phyloP scores from a whole-genome alignment of 805 yeast genomes.

The Candida takata region DNA sequence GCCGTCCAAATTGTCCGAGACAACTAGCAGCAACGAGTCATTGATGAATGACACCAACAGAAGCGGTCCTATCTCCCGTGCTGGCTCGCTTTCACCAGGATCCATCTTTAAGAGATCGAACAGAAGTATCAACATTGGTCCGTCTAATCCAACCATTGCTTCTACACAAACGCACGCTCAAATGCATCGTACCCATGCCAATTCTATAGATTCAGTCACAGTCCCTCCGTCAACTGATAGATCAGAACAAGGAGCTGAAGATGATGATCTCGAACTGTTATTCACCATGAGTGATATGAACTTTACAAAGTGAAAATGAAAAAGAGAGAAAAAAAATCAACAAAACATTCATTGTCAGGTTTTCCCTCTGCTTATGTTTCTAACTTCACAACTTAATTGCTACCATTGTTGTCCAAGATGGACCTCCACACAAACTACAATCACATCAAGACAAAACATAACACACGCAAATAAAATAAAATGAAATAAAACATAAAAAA shows the following conservation, averaged over 20 bases:
- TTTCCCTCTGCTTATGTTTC: too few relatives aligned
- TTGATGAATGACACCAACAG: constrained; percentile 8
- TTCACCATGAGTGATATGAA: constrained; percentile 76
- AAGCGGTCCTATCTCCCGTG: constrained; percentile 11
- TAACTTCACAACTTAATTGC: too few relatives aligned
- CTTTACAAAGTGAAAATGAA: constrained; percentile 23
- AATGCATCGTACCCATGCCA: constrained; percentile 18
- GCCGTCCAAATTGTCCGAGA: constrained; percentile 25
- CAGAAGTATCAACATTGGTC: constrained; percentile 21
- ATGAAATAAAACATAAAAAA: too few relatives aligned
- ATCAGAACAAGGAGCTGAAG: constrained; percentile 26
- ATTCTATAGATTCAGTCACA: constrained; percentile 1
- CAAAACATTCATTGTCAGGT: too few relatives aligned
- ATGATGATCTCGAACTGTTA: constrained; percentile 59
- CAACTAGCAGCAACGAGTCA: constrained; percentile 20
- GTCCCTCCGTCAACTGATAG: neutral
- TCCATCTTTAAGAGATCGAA: constrained; percentile 11
- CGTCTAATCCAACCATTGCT: constrained; percentile 27
- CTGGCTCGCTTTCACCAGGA: constrained; percentile 17
- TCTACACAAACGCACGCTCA: constrained; percentile 26
- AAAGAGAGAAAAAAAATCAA: too few relatives aligned
- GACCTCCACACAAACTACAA: too few relatives aligned
- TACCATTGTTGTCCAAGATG: too few relatives aligned
- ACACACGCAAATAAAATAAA: too few relatives aligned
- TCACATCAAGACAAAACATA: too few relatives aligned